These are phyloP conservation scores for Epicoccum nigrum DNA, from an alignment of 2,329 filamentous ascomycete genomes.

Conservation along the genomic window DNA sequence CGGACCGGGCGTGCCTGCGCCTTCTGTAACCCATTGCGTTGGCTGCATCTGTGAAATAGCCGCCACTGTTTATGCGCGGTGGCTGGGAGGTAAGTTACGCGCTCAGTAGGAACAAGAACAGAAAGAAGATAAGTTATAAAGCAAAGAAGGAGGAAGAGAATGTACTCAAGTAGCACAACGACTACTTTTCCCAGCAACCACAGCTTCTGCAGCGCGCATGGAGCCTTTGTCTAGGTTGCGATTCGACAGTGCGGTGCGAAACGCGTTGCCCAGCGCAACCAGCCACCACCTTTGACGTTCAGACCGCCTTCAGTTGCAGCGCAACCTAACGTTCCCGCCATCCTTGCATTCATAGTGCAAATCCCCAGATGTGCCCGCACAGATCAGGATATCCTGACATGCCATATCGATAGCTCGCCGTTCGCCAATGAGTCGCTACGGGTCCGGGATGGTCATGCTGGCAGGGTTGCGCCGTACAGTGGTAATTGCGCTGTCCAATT, in stretches of 20 bases:
- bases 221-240: conserved; percentile 25
- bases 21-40: conserved; percentile 43
- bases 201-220: conserved; percentile 20
- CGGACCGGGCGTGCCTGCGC: conserved; percentile 44
- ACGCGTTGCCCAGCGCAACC: conserved; percentile 14
- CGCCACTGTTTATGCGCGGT: background rate
- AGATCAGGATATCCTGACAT: conserved; percentile 8
- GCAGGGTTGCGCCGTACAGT: conserved; percentile 1
- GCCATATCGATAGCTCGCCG: conserved; percentile 12
- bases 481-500: conserved; percentile 3
- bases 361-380: conserved; percentile 13
- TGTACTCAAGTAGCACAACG: conserved; percentile 5
- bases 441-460: conserved; percentile 6
- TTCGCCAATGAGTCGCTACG: background rate
- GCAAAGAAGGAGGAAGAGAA: background rate
- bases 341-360: conserved; percentile 14
- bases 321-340: background rate
- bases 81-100: background rate
- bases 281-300: background rate
- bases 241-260: conserved; percentile 25
- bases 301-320: conserved; percentile 17
- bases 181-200: conserved; percentile 13
- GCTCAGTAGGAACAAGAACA: background rate
- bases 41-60: conserved; percentile 32
- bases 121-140: background rate